Evolutionary conservation across 805 yeast species (phyloP).

Genomic region (Cyberlindnera sargentensis): DNA sequence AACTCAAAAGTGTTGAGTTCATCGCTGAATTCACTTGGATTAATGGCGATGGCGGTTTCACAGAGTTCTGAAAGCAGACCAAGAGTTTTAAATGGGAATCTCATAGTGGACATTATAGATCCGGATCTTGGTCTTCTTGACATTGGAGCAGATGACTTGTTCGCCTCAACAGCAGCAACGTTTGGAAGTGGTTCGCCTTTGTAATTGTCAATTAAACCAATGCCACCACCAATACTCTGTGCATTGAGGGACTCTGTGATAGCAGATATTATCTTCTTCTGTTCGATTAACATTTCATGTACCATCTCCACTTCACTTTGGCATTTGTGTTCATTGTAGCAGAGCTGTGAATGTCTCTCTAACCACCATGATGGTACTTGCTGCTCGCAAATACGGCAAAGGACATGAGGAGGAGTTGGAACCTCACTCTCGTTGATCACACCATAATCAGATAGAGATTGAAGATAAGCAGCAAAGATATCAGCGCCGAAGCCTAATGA

Average conservation of each 20-base stretch:
- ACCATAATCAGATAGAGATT: conserved; percentile 55
- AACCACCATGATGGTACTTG: conserved; percentile 95
- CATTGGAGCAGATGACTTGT: conserved; percentile 13
- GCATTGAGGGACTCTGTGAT: conserved; percentile 26
- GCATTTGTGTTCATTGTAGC: conserved; percentile 77
- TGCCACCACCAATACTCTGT: conserved; percentile 13
- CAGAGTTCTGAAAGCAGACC: conserved; percentile 55
- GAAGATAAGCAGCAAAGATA: conserved; percentile 68
- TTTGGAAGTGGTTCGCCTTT: conserved; percentile 48
- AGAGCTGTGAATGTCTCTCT: conserved; percentile 83
- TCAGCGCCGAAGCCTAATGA: conserved; percentile 86
- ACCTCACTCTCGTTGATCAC: conserved; percentile 54
- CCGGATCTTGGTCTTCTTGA: conserved; percentile 33
- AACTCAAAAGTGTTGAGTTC: conserved; percentile 25
- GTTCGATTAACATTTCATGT: conserved; percentile 76
- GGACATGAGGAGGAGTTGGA: conserved; percentile 74
- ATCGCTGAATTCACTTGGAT: conserved; percentile 54
- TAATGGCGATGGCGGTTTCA: conserved; percentile 67
- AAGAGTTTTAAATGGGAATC: conserved; percentile 59
- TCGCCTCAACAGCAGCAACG: conserved; percentile 17
- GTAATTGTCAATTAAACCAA: conserved; percentile 33
- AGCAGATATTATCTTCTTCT: conserved; percentile 41
- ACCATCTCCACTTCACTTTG: conserved; percentile 67
- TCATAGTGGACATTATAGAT: conserved; percentile 32
- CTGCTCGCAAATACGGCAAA: conserved; percentile 90